These are phyloP conservation scores for Diophrys sp. DNA, from an alignment of 73 alveolate species.

Conservation along the genomic window DNA sequence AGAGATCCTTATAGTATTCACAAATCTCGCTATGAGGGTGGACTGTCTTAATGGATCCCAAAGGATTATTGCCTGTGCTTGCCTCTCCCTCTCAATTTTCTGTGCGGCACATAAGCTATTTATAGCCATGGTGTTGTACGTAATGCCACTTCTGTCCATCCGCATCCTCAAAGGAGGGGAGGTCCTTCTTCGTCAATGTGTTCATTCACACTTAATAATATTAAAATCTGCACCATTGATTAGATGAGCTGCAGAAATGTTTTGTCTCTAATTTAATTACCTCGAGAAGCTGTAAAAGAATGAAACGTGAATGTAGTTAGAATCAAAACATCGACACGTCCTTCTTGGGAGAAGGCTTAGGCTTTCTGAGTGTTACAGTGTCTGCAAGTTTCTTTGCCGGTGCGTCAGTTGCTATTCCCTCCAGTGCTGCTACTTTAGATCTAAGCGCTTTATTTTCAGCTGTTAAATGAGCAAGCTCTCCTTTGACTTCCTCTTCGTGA, in stretches of 20 bases:
- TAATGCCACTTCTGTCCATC: no score
- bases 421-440: not conserved
- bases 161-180: no score
- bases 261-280: not conserved
- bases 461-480: not conserved
- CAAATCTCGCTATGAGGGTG: not conserved
- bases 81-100: no score
- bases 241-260: no score
- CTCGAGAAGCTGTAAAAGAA: not conserved
- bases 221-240: no score
- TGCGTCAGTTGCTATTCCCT: not conserved
- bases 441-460: not conserved
- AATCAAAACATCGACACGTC: not conserved
- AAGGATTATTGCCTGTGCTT: slow-evolving; percentile 2
- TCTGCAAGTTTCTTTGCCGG: not conserved
- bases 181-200: no score
- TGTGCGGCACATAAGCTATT: no score
- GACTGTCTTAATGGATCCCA: not conserved
- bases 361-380: not conserved
- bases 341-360: not conserved
- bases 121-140: no score
- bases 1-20: not conserved
- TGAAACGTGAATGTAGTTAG: not conserved
- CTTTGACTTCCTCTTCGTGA: not conserved
- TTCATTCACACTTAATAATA: no score